These are phyloP conservation scores for Corinectria fuckeliana DNA, from an alignment of 2,329 filamentous ascomycete species.

Conservation along the genomic window DNA sequence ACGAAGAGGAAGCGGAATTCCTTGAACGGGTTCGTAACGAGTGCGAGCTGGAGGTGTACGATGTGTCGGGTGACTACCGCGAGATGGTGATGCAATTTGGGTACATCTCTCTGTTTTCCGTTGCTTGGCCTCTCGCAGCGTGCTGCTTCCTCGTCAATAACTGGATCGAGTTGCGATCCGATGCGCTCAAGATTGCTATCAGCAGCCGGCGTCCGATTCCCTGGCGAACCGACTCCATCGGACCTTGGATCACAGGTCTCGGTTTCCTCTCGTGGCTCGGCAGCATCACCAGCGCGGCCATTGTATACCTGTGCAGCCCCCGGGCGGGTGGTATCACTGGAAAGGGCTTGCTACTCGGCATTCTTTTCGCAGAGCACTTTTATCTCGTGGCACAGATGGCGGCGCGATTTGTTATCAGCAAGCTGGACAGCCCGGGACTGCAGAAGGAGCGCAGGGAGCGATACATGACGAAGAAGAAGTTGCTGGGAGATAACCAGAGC, in stretches of 20 bases:
- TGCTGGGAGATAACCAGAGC: constrained; percentile 76
- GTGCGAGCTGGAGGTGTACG: constrained; percentile 81
- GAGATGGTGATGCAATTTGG: constrained; percentile 92
- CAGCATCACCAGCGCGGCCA: constrained; percentile 82
- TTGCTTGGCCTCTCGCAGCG: constrained; percentile 92
- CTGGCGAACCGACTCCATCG: constrained; percentile 90
- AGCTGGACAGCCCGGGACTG: constrained; percentile 83
- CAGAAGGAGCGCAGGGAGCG: constrained; percentile 85
- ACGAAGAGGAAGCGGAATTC: constrained; percentile 80
- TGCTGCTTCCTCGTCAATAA: constrained; percentile 92
- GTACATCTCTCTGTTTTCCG: constrained; percentile 89
- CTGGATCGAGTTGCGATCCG: constrained; percentile 92
- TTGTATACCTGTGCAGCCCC: constrained; percentile 88
- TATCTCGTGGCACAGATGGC: constrained; percentile 80
- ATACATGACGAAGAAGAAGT: constrained; percentile 79
- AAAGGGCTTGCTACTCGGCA: constrained; percentile 81
- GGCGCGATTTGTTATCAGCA: constrained; percentile 75
- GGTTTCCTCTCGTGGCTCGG: constrained; percentile 94
- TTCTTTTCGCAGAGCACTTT: constrained; percentile 87
- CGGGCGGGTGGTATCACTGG: constrained; percentile 73
- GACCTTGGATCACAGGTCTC: constrained; percentile 86
- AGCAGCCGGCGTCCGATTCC: constrained; percentile 90
- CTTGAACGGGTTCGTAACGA: constrained; percentile 82
- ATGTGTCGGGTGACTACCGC: constrained; percentile 87
- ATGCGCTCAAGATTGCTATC: constrained; percentile 92